Evolutionary conservation across 306 rosid genomes (phyloP).

Genomic region (Malus sieversii): DNA sequence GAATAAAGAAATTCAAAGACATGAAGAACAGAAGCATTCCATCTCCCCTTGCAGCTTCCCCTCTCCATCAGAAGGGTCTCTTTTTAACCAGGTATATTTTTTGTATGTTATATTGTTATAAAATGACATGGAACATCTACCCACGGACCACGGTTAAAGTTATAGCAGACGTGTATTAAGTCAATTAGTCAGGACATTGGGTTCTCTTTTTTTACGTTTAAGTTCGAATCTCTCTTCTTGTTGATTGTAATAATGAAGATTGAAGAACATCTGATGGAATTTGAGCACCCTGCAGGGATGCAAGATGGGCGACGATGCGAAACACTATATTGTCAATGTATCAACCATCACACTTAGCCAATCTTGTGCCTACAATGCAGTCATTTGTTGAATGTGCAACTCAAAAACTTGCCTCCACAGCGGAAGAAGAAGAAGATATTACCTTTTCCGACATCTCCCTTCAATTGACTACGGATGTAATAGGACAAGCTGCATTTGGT

Average conservation of each 20-base stretch:
- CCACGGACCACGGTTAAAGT: too few species aligned
- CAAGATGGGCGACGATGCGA: conserved; percentile 88
- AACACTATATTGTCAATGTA: conserved; percentile 65
- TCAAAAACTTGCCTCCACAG: conserved; percentile 38
- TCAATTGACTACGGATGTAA: conserved; percentile 66
- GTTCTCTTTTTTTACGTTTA: neutral
- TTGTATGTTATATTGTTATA: neutral
- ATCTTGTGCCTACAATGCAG: conserved; percentile 81
- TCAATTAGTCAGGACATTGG: neutral
- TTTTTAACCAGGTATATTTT: conserved; percentile 66
- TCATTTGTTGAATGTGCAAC: conserved; percentile 67
- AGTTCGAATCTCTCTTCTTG: neutral
- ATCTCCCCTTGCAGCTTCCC: conserved; percentile 82
- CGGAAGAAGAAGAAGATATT: conserved; percentile 32
- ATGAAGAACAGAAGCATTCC: conserved; percentile 79
- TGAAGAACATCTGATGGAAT: neutral
- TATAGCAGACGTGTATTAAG: neutral
- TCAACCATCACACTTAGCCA: conserved; percentile 70
- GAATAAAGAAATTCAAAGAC: conserved; percentile 72
- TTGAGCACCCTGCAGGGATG: conserved; percentile 45
- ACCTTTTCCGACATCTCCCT: conserved; percentile 65
- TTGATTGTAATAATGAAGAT: neutral
- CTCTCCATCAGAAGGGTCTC: conserved; percentile 91
- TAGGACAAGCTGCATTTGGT: conserved; percentile 89
- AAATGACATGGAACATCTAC: too few species aligned